Conservation (phyloP, 2,329 filamentous ascomycete species). For the Atkinsonella hypoxylon region DNA sequence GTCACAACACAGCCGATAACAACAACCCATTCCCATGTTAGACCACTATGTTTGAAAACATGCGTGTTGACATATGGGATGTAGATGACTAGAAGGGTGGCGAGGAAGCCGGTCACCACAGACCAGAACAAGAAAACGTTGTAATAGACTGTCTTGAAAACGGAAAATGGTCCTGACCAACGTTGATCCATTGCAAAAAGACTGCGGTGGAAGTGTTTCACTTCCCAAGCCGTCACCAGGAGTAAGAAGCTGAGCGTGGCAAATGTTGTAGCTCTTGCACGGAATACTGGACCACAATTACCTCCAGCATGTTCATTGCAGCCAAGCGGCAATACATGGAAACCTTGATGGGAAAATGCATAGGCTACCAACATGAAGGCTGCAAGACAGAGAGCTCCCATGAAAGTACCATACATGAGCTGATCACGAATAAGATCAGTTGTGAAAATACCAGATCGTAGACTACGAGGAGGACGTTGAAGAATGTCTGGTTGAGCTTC, state of each 20-base stretch:
- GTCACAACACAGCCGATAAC: constrained; percentile 45
- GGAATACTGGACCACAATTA: constrained; percentile 48
- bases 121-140: constrained; percentile 59
- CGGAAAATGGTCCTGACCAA: constrained; percentile 35
- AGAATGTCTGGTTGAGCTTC: constrained; percentile 57
- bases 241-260: constrained; percentile 57
- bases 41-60: constrained; percentile 58
- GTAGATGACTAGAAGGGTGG: constrained; percentile 53
- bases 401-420: constrained; percentile 49
- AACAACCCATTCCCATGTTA: constrained; percentile 62
- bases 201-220: constrained; percentile 57
- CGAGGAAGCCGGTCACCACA: constrained; percentile 45
- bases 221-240: constrained; percentile 61
- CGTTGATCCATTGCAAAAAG: constrained; percentile 54
- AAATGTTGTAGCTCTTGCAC: constrained; percentile 56
- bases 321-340: constrained; percentile 35
- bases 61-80: constrained; percentile 52
- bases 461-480: constrained; percentile 49
- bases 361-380: constrained; percentile 51
- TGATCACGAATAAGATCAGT: constrained; percentile 4
- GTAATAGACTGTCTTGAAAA: constrained; percentile 50
- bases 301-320: constrained; percentile 44
- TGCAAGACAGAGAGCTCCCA: constrained; percentile 49
- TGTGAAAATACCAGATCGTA: constrained; percentile 46
- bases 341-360: constrained; percentile 29